Evolutionary conservation across 2,329 filamentous ascomycete species (phyloP), one percentile per base, ranked within the genome.

Genomic region (Trichoderma sp.): DNA sequence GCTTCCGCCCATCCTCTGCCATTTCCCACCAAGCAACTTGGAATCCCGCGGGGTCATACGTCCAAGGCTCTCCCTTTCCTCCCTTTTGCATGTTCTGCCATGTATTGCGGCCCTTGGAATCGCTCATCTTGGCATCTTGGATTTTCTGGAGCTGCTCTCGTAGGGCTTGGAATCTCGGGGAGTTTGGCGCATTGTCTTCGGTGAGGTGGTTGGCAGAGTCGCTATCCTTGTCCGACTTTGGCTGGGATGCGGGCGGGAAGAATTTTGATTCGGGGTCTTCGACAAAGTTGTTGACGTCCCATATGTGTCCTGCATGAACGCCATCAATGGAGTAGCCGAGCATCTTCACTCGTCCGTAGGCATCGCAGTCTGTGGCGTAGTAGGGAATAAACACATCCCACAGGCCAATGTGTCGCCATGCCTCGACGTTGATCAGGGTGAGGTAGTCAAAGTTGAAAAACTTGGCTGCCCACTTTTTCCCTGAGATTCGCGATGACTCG

Each of bases 361-460:
- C 56, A 34, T 67, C 64, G 57, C 65, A 67, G 58, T 67, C 58
- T 0, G 65, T 67, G 2, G 65, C 27, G 15, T 67, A 67, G 27
- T 67, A 67, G 3, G 58, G 65, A 3, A 67, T 63, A 13, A 67
- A 67, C 7, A 67, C 45, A 35, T 67, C 65, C 65, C 65, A 67
- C 9, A 42, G 34, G 19, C 65, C 58, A 54, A 64, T 19, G 17
- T 67, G 42, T 10, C 65, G 25, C 65, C 65, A 67, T 42, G 58
- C 45, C 1, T 67, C 65, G 8, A 67, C 65, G 17, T 67, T 67
- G 34, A 54, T 48, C 8, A 67, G 29, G 2, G 65, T 54, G 9
- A 67, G 58, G 27, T 64, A 67, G 56, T 64, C 65, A 32, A 63
- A 67, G 48, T 64, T 67, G 48, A 67, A 67, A n/a, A 67, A 67